phyloP scores from a whole-genome alignment of 257 asterid species.

The Perilla frutescens region DNA sequence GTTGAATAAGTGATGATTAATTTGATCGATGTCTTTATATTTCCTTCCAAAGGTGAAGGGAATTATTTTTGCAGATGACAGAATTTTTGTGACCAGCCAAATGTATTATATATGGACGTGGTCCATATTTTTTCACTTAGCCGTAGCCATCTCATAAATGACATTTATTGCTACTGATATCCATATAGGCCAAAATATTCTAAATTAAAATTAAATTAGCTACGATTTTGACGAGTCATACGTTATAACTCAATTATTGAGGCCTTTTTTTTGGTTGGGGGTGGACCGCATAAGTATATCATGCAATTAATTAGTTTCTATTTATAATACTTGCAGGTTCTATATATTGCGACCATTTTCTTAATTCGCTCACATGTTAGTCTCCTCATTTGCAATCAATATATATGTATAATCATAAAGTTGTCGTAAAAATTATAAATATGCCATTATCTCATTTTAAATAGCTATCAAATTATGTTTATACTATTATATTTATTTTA shows the following conservation, averaged over 20 bases:
- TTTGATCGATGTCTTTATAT: too few species aligned
- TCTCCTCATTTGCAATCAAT: slow-evolving; percentile 20
- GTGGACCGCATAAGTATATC: slow-evolving; percentile 7
- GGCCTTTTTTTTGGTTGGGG: background rate
- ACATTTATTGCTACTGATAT: slow-evolving; percentile 31
- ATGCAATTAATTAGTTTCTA: slow-evolving; percentile 1
- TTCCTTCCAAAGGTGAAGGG: too few species aligned
- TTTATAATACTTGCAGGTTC: too few species aligned
- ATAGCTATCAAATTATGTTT: too few species aligned
- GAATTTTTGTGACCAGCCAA: background rate
- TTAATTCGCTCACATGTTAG: slow-evolving; percentile 27
- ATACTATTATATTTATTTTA: too few species aligned
- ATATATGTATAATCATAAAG: too few species aligned
- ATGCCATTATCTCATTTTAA: too few species aligned
- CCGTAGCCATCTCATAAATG: slow-evolving; percentile 31
- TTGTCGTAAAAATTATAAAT: too few species aligned
- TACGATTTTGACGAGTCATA: slow-evolving; percentile 26
- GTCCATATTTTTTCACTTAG: background rate
- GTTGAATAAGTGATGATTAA: too few species aligned
- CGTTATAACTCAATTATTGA: slow-evolving; percentile 20
- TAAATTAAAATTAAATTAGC: background rate
- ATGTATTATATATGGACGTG: background rate
- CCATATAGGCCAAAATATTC: slow-evolving; percentile 7
- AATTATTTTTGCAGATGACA: background rate
- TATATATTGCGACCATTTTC: background rate